Percentiles rank a stretch among this genome's conserved stretches.
Evolutionary conservation across 345 rosid species (phyloP).

Genomic region (Brassica juncea): DNA sequence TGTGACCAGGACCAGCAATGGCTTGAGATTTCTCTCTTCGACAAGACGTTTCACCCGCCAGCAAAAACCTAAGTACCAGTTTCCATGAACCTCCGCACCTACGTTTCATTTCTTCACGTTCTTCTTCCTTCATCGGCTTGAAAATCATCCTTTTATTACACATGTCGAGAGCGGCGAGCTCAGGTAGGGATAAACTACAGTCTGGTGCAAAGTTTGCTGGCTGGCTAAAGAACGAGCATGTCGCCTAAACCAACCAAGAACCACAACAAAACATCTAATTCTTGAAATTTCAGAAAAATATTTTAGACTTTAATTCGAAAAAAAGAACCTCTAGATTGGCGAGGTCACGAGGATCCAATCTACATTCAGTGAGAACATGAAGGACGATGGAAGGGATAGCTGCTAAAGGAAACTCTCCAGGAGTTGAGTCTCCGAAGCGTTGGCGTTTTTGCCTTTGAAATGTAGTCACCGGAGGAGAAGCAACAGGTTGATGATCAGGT

Average conservation of each 20-base stretch:
- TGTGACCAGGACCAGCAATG: conserved; percentile 95
- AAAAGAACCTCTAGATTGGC: conserved; percentile 83
- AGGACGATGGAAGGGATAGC: conserved; percentile 90
- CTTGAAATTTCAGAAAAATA: conserved; percentile 27
- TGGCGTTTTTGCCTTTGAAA: conserved; percentile 62
- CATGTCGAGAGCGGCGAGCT: conserved; percentile 97
- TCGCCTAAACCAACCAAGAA: conserved; percentile 62
- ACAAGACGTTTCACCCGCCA: conserved; percentile 91
- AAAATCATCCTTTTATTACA: conserved; percentile 83
- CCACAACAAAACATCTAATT: conserved; percentile 17
- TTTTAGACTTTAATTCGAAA: not conserved
- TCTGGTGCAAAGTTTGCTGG: conserved; percentile 94
- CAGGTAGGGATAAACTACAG: conserved; percentile 67
- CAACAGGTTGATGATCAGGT: conserved; percentile 69
- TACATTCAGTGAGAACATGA: conserved; percentile 84
- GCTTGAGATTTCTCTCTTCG: conserved; percentile 97
- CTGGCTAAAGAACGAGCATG: conserved; percentile 95
- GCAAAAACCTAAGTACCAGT: conserved; percentile 81
- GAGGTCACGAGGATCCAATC: conserved; percentile 88
- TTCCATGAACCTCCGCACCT: conserved; percentile 98
- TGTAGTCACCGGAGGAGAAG: conserved; percentile 42
- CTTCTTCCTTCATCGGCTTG: conserved; percentile 78
- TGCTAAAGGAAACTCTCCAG: conserved; percentile 98
- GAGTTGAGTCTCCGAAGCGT: conserved; percentile 73
- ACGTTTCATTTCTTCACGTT: conserved; percentile 67